These are phyloP conservation scores for Eucalyptus dawsonii DNA, from an alignment of 345 rosid genomes.

Conservation along the genomic window DNA sequence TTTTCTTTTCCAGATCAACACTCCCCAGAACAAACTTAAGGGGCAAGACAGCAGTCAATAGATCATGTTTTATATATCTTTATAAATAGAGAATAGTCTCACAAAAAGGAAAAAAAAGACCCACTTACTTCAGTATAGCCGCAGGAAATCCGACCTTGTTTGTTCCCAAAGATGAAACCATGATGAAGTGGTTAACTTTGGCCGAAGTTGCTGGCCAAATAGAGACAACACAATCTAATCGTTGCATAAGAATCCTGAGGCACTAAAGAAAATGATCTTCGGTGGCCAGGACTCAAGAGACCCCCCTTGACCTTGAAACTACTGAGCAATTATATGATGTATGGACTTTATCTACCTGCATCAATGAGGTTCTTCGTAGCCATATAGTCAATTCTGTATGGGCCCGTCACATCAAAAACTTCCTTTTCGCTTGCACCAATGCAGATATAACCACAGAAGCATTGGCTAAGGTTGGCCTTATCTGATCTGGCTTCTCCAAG, in stretches of 20 bases:
- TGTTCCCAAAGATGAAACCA: conserved; percentile 94
- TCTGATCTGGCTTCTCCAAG: conserved; percentile 65
- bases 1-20: conserved; percentile 87
- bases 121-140: conserved; percentile 75
- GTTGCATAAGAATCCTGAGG: neutral
- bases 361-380: conserved; percentile 83
- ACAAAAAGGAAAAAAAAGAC: neutral
- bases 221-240: neutral
- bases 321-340: neutral
- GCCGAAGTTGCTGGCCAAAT: conserved; percentile 47
- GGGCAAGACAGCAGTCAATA: neutral
- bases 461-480: conserved; percentile 59
- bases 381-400: conserved; percentile 68
- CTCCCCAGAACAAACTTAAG: conserved; percentile 89
- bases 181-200: conserved; percentile 65
- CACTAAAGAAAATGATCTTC: neutral
- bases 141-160: conserved; percentile 93
- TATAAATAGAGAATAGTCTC: neutral
- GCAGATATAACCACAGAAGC: conserved; percentile 77
- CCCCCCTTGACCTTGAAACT: neutral
- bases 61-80: neutral
- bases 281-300: neutral
- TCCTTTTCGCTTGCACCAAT: conserved; percentile 97
- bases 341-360: conserved; percentile 46
- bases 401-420: conserved; percentile 73